phyloP scores from a whole-genome alignment of 2,329 filamentous ascomycete species.

The Aureobasidium lini region DNA sequence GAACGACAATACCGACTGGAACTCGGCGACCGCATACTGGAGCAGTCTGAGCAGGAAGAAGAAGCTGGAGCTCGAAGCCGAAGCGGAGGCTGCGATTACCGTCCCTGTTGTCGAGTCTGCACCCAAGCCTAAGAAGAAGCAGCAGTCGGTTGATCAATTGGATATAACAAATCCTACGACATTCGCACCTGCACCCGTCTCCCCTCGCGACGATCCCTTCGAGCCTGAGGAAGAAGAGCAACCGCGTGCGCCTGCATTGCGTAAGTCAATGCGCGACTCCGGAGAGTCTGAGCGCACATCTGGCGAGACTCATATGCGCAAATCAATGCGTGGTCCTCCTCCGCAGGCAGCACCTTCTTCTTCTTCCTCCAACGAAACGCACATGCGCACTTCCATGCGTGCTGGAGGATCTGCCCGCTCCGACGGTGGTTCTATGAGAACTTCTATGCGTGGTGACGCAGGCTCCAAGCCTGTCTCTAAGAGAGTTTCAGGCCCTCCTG shows the following conservation, averaged over 20 bases:
- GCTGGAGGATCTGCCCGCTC: conserved; percentile 20
- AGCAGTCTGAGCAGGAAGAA: conserved; percentile 56
- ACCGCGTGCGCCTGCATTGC: conserved; percentile 28
- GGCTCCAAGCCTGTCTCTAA: conserved; percentile 16
- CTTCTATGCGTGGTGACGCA: conserved; percentile 22
- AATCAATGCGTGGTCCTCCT: conserved; percentile 29
- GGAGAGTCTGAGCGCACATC: conserved; percentile 14
- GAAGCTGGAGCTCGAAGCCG: conserved; percentile 53
- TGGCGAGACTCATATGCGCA: conserved; percentile 27
- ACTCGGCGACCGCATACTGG: conserved; percentile 63
- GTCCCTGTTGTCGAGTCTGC: conserved; percentile 36
- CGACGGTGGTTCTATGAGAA: conserved; percentile 18
- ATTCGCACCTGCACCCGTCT: conserved; percentile 8
- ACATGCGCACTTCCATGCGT: conserved; percentile 34
- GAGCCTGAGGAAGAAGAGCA: neutral
- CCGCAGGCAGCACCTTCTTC: neutral
- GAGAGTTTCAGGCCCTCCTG: conserved; percentile 6
- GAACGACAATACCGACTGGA: conserved; percentile 50
- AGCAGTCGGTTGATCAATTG: conserved; percentile 25
- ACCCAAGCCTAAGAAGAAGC: conserved; percentile 36
- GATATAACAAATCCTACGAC: conserved; percentile 14
- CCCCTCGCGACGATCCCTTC: conserved; percentile 2
- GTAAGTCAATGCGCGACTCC: conserved; percentile 27
- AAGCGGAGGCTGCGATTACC: conserved; percentile 34
- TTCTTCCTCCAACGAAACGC: conserved; percentile 20